A percentile compares a stretch with the other conserved stretches of the same genome.
Evolutionary conservation across 768 basidiomycete genomes (phyloP).

Genomic region (Pisolithus orientalis): DNA sequence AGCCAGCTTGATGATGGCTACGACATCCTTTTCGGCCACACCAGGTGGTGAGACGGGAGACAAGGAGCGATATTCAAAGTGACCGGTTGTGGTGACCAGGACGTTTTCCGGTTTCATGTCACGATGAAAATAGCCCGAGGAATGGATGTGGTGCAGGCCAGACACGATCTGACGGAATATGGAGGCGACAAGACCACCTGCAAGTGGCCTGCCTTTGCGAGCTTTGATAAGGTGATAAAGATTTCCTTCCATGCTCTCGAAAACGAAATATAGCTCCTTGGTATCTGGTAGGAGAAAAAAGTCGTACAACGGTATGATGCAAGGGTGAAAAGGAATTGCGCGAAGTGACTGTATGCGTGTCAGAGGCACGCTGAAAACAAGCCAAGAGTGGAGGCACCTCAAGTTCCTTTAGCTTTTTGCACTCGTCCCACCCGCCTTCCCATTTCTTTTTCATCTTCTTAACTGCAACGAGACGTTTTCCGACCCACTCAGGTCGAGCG

Average conservation of each 20-base stretch:
- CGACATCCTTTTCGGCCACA: constrained; percentile 84
- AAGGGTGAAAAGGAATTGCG: constrained; percentile 89
- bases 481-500: constrained; percentile 88
- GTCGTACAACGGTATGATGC: constrained; percentile 98
- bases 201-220: constrained; percentile 88
- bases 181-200: constrained; percentile 93
- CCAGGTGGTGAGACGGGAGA: constrained; percentile 61
- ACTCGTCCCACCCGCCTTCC: constrained; percentile 99
- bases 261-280: constrained; percentile 98
- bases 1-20: constrained; percentile 94
- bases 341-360: constrained; percentile 69
- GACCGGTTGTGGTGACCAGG: constrained; percentile 93
- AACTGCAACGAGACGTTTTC: constrained; percentile 91
- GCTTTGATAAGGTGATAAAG: constrained; percentile 98
- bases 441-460: constrained; percentile 98
- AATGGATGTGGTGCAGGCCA: constrained; percentile 90
- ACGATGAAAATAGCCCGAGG: constrained; percentile 92
- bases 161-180: constrained; percentile 90
- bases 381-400: constrained; percentile 49
- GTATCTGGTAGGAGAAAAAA: constrained; percentile 95
- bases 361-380: constrained; percentile 10
- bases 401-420: constrained; percentile 90
- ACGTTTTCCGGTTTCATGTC: constrained; percentile 99
- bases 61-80: constrained; percentile 83
- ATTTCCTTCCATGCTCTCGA: constrained; percentile 99